phyloP scores from a whole-genome alignment of 2,329 filamentous ascomycete genomes.

The Simplicillium sp. region DNA sequence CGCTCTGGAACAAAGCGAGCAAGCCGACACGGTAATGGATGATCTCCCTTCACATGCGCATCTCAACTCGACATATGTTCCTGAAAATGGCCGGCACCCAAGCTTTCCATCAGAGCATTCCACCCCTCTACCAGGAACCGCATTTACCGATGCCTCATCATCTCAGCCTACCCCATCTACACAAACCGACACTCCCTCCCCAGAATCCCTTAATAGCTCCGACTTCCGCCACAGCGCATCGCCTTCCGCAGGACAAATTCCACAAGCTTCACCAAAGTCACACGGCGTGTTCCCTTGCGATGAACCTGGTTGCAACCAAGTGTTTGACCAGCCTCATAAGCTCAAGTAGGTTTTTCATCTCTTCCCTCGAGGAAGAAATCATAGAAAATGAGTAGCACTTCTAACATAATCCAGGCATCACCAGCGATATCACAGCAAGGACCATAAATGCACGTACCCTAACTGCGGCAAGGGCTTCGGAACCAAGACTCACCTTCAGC shows the following conservation, averaged over 20 bases:
- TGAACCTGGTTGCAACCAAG: slow-evolving; percentile 25
- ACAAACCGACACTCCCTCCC: slow-evolving; percentile 31
- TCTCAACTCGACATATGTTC: slow-evolving; percentile 12
- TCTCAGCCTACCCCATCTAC: slow-evolving; percentile 37
- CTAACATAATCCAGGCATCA: slow-evolving; percentile 37
- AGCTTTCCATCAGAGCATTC: slow-evolving; percentile 31
- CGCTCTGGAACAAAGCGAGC: too few species aligned
- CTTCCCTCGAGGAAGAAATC: background rate
- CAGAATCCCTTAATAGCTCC: slow-evolving; percentile 24
- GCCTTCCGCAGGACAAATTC: slow-evolving; percentile 14
- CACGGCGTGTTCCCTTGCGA: slow-evolving; percentile 22
- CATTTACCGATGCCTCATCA: slow-evolving; percentile 30
- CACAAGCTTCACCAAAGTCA: slow-evolving; percentile 14
- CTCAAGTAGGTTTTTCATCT: slow-evolving; percentile 36
- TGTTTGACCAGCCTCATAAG: slow-evolving; percentile 50
- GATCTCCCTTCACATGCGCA: slow-evolving; percentile 15
- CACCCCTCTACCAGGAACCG: slow-evolving; percentile 27
- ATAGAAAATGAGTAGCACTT: slow-evolving; percentile 1
- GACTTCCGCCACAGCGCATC: slow-evolving; percentile 27
- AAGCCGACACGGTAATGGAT: slow-evolving; percentile 12
- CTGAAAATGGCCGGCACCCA: slow-evolving; percentile 16
- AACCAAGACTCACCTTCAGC: slow-evolving; percentile 52
- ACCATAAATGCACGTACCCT: slow-evolving; percentile 45
- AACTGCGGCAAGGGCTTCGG: slow-evolving; percentile 48
- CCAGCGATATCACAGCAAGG: slow-evolving; percentile 50